Evolutionary conservation across 140 eudicot species (phyloP), one percentile per base, ranked within the genome.

Genomic region (Cichorium intybus): DNA sequence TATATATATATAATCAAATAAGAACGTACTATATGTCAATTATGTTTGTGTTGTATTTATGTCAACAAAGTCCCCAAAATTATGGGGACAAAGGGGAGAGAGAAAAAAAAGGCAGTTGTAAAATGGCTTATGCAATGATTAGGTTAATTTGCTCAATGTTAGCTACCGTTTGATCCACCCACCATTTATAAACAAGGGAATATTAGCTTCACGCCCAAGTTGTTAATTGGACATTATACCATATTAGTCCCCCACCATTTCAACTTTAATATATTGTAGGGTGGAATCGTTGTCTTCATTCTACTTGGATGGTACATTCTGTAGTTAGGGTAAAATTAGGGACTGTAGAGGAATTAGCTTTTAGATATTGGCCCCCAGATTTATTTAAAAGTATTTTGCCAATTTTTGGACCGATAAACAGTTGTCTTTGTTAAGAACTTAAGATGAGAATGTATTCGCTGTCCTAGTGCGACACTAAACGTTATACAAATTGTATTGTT

Each of bases 91-190:
- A 26, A 45, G 23, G 29, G 11, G 11, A 45, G 23, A 60, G 43
- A 59, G 21, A 56, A 27, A 14, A 14, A 24, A 28, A 37, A 27
- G 26, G 50, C 29, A 63, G 51, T 45, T 72, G 45, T 43, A 43
- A 64, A 49, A 9, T 71, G 70, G 70, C 24, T 71, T 71, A 60
- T 20, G 69, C 10, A 71, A 71, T 72, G 59, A 71, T 72, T 72
- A 64, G 26, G 52, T 17, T 35, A 71, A 16, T 11, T 58, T 14
- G 56, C 27, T 60, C 7, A 65, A 41, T 62, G 51, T 55, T 64
- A 64, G 72, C 78, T 41, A 73, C 72, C 77, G 43, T 62, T 72
- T 64, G 60, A 71, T 72, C 65, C 72, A 73, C 72, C 77, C 52
- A 64, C 66, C 53, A 55, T 22, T 72, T 63, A 39, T 54, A 62